phyloP scores from a whole-genome alignment of 1,284 basidiomycete genomes.

The Termitomyces sp. region DNA sequence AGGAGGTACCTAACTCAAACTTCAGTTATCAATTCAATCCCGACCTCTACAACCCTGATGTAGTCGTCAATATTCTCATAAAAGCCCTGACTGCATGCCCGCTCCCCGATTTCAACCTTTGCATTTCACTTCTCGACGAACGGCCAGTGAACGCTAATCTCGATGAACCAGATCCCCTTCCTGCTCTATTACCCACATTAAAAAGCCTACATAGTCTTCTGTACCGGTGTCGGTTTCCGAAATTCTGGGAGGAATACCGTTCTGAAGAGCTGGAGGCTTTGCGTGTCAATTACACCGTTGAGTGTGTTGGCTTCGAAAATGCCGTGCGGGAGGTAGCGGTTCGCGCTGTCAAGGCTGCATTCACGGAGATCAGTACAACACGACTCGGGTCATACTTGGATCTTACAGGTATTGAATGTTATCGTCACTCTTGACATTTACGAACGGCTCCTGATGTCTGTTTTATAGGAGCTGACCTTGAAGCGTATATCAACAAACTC shows the following conservation, averaged over 20 bases:
- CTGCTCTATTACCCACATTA: slow-evolving; percentile 70
- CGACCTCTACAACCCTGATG: slow-evolving; percentile 87
- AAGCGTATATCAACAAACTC: slow-evolving; percentile 60
- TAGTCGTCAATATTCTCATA: slow-evolving; percentile 90
- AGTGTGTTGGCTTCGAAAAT: slow-evolving; percentile 78
- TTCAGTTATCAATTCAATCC: slow-evolving; percentile 94
- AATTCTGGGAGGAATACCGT: slow-evolving; percentile 78
- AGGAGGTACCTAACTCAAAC: slow-evolving; percentile 5
- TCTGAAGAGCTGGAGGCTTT: slow-evolving; percentile 66
- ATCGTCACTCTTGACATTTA: slow-evolving; percentile 19
- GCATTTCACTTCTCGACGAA: slow-evolving; percentile 85
- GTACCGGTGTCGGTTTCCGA: slow-evolving; percentile 84
- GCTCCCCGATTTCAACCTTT: slow-evolving; percentile 91
- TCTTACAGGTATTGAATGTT: slow-evolving; percentile 48
- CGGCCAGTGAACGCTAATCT: slow-evolving; percentile 52
- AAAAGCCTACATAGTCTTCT: slow-evolving; percentile 73
- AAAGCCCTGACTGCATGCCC: slow-evolving; percentile 83
- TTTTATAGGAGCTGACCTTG: slow-evolving; percentile 52
- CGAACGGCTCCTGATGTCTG: slow-evolving; percentile 10
- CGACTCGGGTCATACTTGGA: slow-evolving; percentile 73
- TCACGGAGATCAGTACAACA: slow-evolving; percentile 67
- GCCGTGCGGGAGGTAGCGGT: slow-evolving; percentile 73
- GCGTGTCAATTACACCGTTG: slow-evolving; percentile 80
- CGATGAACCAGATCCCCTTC: slow-evolving; percentile 79
- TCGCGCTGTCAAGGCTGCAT: slow-evolving; percentile 74